These are phyloP conservation scores for Trametes meyenii DNA, from an alignment of 768 basidiomycete genomes.

Conservation along the genomic window DNA sequence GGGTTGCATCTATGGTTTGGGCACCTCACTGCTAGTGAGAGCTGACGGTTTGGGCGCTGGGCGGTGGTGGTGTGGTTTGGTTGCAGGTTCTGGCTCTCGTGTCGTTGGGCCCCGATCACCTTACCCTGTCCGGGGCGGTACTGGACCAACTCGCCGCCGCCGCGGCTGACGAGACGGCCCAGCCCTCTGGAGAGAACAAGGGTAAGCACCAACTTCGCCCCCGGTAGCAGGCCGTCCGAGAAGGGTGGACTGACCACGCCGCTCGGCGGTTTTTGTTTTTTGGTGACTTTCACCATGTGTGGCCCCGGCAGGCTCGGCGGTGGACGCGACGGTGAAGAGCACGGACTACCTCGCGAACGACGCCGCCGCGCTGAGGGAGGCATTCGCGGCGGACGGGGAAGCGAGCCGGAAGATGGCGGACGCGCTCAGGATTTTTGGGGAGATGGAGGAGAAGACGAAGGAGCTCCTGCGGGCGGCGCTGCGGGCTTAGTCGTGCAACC, in stretches of 20 bases:
- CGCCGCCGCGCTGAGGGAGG: slow-evolving; percentile 39
- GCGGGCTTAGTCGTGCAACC: not conserved
- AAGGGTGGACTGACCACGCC: no score
- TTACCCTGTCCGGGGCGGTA: slow-evolving; percentile 46
- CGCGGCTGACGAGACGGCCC: not conserved
- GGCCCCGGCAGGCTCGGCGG: no score
- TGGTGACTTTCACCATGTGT: no score
- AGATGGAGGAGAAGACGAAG: slow-evolving; percentile 46
- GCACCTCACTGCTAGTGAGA: not conserved
- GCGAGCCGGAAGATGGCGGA: slow-evolving; percentile 46
- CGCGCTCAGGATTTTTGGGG: slow-evolving; percentile 47
- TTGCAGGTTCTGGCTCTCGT: slow-evolving; percentile 46
- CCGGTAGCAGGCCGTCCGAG: slow-evolving; percentile 2
- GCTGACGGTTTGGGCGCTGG: not conserved
- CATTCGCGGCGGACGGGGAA: slow-evolving; percentile 42
- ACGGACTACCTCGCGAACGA: slow-evolving; percentile 41
- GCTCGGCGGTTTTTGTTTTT: no score
- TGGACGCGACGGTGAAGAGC: slow-evolving; percentile 17
- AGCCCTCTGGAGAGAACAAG: not conserved
- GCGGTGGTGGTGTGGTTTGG: not conserved
- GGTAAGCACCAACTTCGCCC: slow-evolving; percentile 11
- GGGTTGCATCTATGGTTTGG: not conserved
- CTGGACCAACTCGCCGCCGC: slow-evolving; percentile 41
- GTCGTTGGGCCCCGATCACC: slow-evolving; percentile 43
- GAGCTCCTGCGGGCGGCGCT: slow-evolving; percentile 31